Conservation (phyloP, 176 grass and related monocot species). For the Musa acuminata region DNA sequence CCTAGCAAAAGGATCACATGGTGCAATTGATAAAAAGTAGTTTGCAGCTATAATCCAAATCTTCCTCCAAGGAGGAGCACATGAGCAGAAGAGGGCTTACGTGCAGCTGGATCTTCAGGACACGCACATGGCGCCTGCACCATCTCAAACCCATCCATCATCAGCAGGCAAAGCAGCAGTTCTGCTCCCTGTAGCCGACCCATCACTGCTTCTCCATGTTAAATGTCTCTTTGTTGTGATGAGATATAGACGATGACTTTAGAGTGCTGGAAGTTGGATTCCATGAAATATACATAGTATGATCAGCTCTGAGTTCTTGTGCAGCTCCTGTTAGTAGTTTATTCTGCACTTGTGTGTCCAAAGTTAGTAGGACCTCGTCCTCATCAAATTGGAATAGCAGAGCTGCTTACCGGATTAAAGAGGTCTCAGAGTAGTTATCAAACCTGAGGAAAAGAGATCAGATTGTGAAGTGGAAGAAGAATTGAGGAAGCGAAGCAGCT, state of each 20-base stretch:
- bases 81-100: constrained; percentile 12
- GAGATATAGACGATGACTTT: no score
- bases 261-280: no score
- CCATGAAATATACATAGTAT: no score
- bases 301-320: no score
- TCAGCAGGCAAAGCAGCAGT: no score
- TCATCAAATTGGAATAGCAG: background rate
- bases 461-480: no score
- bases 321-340: background rate
- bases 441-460: no score
- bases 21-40: constrained; percentile 15
- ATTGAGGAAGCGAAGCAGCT: background rate
- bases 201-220: no score
- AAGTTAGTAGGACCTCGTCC: background rate
- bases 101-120: constrained; percentile 8
- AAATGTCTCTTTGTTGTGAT: no score
- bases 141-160: background rate
- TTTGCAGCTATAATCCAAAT: constrained; percentile 10
- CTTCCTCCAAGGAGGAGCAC: constrained; percentile 35
- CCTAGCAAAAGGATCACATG: constrained; percentile 5
- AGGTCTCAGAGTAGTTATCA: no score
- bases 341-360: background rate
- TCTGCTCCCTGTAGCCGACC: no score
- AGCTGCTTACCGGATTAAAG: no score
- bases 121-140: constrained; percentile 32